Evolutionary conservation across 306 rosid species (phyloP), one percentile per base, ranked within the genome.

Genomic region (Phaseolus lunatus): DNA sequence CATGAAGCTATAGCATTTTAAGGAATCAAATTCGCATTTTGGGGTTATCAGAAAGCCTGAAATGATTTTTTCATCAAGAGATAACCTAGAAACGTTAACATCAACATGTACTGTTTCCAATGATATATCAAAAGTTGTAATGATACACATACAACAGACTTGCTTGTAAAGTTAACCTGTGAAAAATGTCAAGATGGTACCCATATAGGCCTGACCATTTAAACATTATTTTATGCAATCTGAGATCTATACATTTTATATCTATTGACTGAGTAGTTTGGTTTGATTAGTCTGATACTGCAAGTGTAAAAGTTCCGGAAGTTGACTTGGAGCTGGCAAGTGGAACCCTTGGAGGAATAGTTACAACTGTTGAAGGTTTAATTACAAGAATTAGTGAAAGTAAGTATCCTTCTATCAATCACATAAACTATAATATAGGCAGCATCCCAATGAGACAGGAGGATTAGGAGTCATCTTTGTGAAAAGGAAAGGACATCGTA

Each of bases 291-390:
- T 86, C 89, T 76, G 89, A 86, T 76, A 86, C 89, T 67, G 89
- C 89, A 35, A 52, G 86, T 22, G 86, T 86, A 61, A 72, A 72
- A 67, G 75, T 86, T 72, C 89, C 89, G n/a, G 88, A 85, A 80
- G 89, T 95, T 70, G 96, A 95, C 39, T 89, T 95, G 92, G 98
- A 95, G 89, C 88, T 95, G 81, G 77, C 79, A 56, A 85, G 88
- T 0, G 88, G 88, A 76, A 85, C 88, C 64, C 68, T 85, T 11
- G 88, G 88, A 64, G 88, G 88, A 56, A 20, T 78, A 54, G 88
- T 85, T 70, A 81, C 88, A 24, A 95, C 98, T 35, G 86, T 95
- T 75, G 98, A 95, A 88, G 98, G 98, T 73, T 86, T 95, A 79
- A 78, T 85, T 63, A 70, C 81, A 47, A 70, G 82, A 69, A 85